Conservation (phyloP, 1,139 yeast species). For the Blastobotrys arbuscula region DNA sequence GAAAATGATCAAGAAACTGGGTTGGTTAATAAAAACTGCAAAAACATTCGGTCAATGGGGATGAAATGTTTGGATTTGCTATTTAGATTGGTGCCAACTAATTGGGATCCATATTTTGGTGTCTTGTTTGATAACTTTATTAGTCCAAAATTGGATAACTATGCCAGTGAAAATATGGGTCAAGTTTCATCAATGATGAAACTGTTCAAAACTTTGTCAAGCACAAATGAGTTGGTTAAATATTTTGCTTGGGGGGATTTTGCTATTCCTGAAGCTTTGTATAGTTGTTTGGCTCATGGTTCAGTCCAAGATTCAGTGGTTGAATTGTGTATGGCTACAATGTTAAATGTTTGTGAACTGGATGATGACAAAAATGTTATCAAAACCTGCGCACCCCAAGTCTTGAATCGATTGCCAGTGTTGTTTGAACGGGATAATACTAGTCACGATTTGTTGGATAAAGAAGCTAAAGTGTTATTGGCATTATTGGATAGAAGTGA, state of each 20-base stretch:
- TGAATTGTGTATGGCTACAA: constrained; percentile 51
- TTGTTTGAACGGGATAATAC: constrained; percentile 23
- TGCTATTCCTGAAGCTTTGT: constrained; percentile 51
- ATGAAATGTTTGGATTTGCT: constrained; percentile 32
- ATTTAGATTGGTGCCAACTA: constrained; percentile 15
- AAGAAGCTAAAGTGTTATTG: constrained; percentile 49
- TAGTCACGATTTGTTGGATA: constrained; percentile 39
- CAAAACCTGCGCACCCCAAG: constrained; percentile 29
- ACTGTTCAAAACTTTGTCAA: constrained; percentile 62
- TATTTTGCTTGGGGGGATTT: constrained; percentile 44
- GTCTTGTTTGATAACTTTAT: constrained; percentile 51
- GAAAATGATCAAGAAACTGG: constrained; percentile 27
- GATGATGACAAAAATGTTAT: constrained; percentile 39
- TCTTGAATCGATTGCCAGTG: constrained; percentile 27
- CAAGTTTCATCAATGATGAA: constrained; percentile 74
- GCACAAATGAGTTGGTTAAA: constrained; percentile 42
- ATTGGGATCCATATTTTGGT: constrained; percentile 54
- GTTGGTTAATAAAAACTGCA: constrained; percentile 22
- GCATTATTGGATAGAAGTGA: constrained; percentile 56
- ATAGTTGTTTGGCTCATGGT: constrained; percentile 48
- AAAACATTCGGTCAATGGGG: constrained; percentile 31
- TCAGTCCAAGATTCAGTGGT: constrained; percentile 67
- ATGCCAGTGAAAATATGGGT: constrained; percentile 73
- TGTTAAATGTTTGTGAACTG: constrained; percentile 42
- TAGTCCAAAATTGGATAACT: constrained; percentile 58